phyloP scores from a whole-genome alignment of 1,284 basidiomycete species.

The Malassezia nana region DNA sequence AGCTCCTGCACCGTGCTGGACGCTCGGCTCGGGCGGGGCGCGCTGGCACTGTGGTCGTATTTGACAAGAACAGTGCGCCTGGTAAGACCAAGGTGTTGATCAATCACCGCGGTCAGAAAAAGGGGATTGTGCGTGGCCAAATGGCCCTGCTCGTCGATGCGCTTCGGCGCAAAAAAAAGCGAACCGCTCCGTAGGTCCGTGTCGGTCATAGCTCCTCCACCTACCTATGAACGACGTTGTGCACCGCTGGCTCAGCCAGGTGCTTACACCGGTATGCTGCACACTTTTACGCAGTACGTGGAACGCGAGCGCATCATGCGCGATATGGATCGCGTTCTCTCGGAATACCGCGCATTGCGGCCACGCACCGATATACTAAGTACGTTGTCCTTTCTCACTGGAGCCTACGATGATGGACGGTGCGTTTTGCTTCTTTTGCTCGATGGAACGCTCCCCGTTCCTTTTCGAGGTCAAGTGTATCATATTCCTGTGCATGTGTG shows the following conservation, averaged over 20 bases:
- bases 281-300: slow-evolving; percentile 53
- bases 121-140: slow-evolving; percentile 15
- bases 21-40: slow-evolving; percentile 58
- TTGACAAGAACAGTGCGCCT: slow-evolving; percentile 32
- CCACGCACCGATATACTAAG: slow-evolving; percentile 87
- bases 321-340: slow-evolving; percentile 62
- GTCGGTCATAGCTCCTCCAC: background rate
- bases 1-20: slow-evolving; percentile 66
- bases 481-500: slow-evolving; percentile 88
- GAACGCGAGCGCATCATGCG: slow-evolving; percentile 55
- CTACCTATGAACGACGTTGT: slow-evolving; percentile 36
- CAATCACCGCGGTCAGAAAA: slow-evolving; percentile 16
- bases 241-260: slow-evolving; percentile 38
- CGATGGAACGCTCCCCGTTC: slow-evolving; percentile 81
- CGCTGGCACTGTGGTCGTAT: slow-evolving; percentile 55
- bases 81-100: slow-evolving; percentile 17
- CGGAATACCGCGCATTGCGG: slow-evolving; percentile 59
- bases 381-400: slow-evolving; percentile 15
- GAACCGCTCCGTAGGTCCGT: background rate
- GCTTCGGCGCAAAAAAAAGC: background rate
- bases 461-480: slow-evolving; percentile 67
- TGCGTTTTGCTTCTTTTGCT: slow-evolving; percentile 79
- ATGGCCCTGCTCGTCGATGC: slow-evolving; percentile 17
- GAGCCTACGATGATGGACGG: slow-evolving; percentile 86
- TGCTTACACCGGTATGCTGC: slow-evolving; percentile 25